Evolutionary conservation across 495 filamentous ascomycete species (phyloP).

Genomic region (Aspergillus incahuasiensis): DNA sequence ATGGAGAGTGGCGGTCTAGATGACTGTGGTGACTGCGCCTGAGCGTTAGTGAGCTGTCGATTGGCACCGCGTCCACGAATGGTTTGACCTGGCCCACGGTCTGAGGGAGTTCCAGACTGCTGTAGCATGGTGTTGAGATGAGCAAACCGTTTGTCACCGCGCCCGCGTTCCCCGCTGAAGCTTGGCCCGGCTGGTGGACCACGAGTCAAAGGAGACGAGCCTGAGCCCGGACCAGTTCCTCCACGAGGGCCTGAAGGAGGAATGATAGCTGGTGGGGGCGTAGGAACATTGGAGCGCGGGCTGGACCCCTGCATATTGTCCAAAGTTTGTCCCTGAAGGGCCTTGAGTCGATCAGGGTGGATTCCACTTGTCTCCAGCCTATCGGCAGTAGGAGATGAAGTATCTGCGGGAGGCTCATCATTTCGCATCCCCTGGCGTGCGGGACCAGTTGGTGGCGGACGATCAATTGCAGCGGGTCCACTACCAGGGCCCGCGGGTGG

Average conservation of each 20-base stretch:
- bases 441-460: conserved; percentile 37
- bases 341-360: conserved; percentile 47
- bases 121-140: conserved; percentile 43
- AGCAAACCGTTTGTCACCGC: conserved; percentile 42
- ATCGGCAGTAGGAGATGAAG: conserved; percentile 24
- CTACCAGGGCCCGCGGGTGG: conserved; percentile 22
- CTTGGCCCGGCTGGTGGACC: conserved; percentile 24
- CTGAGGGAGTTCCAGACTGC: conserved; percentile 33
- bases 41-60: conserved; percentile 27
- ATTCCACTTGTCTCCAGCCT: conserved; percentile 36
- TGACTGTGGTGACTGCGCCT: conserved; percentile 29
- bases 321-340: conserved; percentile 23
- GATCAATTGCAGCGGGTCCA: conserved; percentile 26
- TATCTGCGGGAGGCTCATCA: conserved; percentile 21
- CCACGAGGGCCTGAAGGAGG: conserved; percentile 41
- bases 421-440: conserved; percentile 31
- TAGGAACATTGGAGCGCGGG: conserved; percentile 19
- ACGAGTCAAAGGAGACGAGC: conserved; percentile 25
- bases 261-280: conserved; percentile 20
- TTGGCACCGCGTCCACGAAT: conserved; percentile 38
- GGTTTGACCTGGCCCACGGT: conserved; percentile 30
- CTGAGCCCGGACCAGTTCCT: conserved; percentile 18
- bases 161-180: conserved; percentile 35
- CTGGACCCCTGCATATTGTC: conserved; percentile 18
- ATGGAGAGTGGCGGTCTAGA: conserved; percentile 26